Conservation (phyloP, 2,329 filamentous ascomycete species). For the Sarocladiaceae sp. region DNA sequence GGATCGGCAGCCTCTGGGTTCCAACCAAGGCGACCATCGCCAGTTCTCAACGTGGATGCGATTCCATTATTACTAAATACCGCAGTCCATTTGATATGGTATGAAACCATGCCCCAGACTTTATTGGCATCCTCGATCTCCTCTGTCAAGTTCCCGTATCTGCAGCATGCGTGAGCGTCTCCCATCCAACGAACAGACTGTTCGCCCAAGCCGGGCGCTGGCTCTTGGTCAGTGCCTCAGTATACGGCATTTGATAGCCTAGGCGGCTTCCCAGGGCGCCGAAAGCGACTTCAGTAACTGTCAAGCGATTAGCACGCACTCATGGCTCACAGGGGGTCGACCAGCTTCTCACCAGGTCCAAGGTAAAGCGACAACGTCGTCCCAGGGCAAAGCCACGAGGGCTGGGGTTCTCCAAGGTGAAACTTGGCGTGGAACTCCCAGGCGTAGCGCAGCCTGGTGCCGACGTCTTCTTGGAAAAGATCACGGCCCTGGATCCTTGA, state of each 20-base stretch:
- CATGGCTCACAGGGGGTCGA: not conserved
- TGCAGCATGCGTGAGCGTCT: constrained; percentile 13
- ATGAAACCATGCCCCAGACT: no score
- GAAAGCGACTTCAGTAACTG: constrained; percentile 17
- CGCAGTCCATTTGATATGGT: no score
- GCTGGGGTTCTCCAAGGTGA: constrained; percentile 12
- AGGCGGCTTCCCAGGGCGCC: constrained; percentile 14
- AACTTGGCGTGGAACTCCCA: constrained; percentile 19
- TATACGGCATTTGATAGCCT: constrained; percentile 16
- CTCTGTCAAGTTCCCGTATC: no score
- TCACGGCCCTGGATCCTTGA: constrained; percentile 20
- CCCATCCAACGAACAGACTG: constrained; percentile 13
- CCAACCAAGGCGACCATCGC: no score
- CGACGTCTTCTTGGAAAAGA: constrained; percentile 16
- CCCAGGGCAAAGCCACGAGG: constrained; percentile 17
- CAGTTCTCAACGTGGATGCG: no score
- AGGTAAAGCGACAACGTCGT: not conserved
- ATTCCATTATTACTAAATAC: no score
- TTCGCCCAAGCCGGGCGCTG: constrained; percentile 15
- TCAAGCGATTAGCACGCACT: not conserved
- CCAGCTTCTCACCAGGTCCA: constrained; percentile 5
- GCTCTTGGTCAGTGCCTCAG: constrained; percentile 12
- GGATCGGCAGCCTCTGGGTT: no score
- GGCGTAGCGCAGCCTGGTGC: constrained; percentile 16
- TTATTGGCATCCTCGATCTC: no score